Conservation (phyloP, 352 stramenopile species). For the Lagenidium giganteum region DNA sequence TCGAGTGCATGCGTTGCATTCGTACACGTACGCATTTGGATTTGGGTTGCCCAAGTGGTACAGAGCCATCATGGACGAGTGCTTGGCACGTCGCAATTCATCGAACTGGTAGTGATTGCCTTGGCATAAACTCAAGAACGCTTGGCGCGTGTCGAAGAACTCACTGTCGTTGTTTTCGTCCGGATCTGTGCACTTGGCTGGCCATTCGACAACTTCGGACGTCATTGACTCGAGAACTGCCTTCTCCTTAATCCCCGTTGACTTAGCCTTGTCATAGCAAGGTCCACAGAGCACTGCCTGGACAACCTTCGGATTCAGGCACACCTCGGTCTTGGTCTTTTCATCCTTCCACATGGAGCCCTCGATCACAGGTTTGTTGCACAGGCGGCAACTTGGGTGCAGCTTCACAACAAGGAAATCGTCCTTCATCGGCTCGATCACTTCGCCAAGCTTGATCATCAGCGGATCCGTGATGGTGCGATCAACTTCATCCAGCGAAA, state of each 20-base stretch:
- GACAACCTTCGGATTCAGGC: slow-evolving; percentile 54
- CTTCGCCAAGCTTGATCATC: slow-evolving; percentile 74
- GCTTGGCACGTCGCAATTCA: slow-evolving; percentile 94
- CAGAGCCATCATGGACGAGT: slow-evolving; percentile 99
- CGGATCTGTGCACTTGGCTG: slow-evolving; percentile 51
- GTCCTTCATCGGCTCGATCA: slow-evolving; percentile 82
- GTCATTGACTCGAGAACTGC: slow-evolving; percentile 31
- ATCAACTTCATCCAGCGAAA: slow-evolving; percentile 43
- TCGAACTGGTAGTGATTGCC: slow-evolving; percentile 99
- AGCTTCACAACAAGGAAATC: slow-evolving; percentile 80
- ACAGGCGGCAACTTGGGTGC: slow-evolving; percentile 59
- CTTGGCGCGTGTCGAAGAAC: slow-evolving; percentile 93
- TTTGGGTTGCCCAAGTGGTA: slow-evolving; percentile 96
- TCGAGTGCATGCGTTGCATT: slow-evolving; percentile 68
- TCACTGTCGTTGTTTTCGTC: slow-evolving; percentile 72
- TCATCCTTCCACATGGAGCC: slow-evolving; percentile 44
- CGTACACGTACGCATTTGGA: slow-evolving; percentile 69
- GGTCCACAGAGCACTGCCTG: slow-evolving; percentile 57
- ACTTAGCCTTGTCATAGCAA: slow-evolving; percentile 51
- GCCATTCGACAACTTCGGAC: slow-evolving; percentile 39
- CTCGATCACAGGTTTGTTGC: slow-evolving; percentile 54
- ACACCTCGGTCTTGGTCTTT: slow-evolving; percentile 44
- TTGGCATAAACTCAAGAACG: slow-evolving; percentile 94
- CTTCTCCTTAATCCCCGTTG: slow-evolving; percentile 29
- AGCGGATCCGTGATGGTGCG: slow-evolving; percentile 54